Conservation (phyloP, 331 rosid species). For the Pyrus hybrid region DNA sequence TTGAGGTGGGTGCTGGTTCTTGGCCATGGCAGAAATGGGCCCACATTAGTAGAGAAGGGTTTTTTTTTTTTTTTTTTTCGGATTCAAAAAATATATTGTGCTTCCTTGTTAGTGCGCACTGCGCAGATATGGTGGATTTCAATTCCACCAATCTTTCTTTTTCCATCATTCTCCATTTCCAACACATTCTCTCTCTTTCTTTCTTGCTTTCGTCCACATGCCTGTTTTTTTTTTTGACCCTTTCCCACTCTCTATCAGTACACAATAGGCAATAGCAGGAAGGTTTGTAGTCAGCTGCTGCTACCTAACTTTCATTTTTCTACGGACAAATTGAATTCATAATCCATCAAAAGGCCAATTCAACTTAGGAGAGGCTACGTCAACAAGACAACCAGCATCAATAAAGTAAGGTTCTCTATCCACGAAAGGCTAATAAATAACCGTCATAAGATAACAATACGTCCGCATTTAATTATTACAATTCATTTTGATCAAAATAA, state of each 20-base stretch:
- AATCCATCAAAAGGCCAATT: too few relatives aligned
- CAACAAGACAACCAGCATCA: too few relatives aligned
- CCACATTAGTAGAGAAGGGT: constrained; percentile 24
- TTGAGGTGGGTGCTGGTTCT: constrained; percentile 32
- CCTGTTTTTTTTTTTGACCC: neutral
- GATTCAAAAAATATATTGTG: constrained; percentile 32
- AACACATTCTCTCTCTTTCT: neutral
- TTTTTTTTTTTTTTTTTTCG: constrained; percentile 23
- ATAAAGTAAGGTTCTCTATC: too few relatives aligned
- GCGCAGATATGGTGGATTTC: constrained; percentile 44
- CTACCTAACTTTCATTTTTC: constrained; percentile 6
- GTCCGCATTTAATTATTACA: too few relatives aligned
- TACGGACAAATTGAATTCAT: too few relatives aligned
- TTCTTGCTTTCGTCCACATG: neutral
- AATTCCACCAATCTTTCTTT: constrained; percentile 36
- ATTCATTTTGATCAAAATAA: too few relatives aligned
- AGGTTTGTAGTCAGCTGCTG: neutral
- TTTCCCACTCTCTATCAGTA: neutral
- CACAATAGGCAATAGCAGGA: constrained; percentile 3
- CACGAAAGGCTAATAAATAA: too few relatives aligned
- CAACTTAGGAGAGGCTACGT: too few relatives aligned
- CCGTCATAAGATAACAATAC: too few relatives aligned
- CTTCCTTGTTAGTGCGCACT: constrained; percentile 42
- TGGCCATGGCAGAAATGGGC: constrained; percentile 61
- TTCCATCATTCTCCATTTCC: constrained; percentile 35